phyloP scores from a whole-genome alignment of 768 basidiomycete genomes.

The Serendipita sp. region DNA sequence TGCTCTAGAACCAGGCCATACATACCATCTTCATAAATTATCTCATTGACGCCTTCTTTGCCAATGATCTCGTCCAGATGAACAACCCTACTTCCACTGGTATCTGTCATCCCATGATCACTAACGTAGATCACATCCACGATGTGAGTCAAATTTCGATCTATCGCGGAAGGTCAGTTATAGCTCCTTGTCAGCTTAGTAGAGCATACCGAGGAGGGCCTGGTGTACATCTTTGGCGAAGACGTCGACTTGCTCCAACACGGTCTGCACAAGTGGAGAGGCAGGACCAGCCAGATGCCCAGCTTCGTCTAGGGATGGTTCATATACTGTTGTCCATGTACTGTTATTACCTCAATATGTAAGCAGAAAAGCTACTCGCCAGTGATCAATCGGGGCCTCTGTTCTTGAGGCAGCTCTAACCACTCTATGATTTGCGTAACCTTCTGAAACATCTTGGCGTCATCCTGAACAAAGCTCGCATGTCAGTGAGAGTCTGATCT shows the following conservation, averaged over 20 bases:
- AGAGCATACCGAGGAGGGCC: slow-evolving; percentile 25
- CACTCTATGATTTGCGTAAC: slow-evolving; percentile 63
- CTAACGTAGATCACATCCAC: slow-evolving; percentile 83
- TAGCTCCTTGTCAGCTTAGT: not conserved
- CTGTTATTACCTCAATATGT: not conserved
- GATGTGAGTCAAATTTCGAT: slow-evolving; percentile 64
- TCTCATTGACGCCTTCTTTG: slow-evolving; percentile 37
- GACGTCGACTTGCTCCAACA: slow-evolving; percentile 48
- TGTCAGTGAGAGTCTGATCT: not conserved
- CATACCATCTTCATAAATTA: slow-evolving; percentile 58
- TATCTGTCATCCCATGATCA: slow-evolving; percentile 87
- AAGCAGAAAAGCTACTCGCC: slow-evolving; percentile 26
- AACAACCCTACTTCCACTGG: slow-evolving; percentile 56
- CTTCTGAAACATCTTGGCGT: slow-evolving; percentile 52
- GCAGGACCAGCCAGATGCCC: slow-evolving; percentile 59
- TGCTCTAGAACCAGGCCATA: not conserved
- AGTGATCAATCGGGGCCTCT: slow-evolving; percentile 63
- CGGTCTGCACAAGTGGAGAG: slow-evolving; percentile 50
- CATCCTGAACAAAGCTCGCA: slow-evolving; percentile 25
- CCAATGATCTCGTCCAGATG: slow-evolving; percentile 65
- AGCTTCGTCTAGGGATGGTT: slow-evolving; percentile 75
- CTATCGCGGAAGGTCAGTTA: slow-evolving; percentile 16
- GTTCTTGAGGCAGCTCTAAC: slow-evolving; percentile 60
- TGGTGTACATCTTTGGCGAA: slow-evolving; percentile 59
- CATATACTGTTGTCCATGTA: slow-evolving; percentile 38